Base-by-base conservation (phyloP, 768 basidiomycete genomes). In the Amanita pallidorosea region DNA sequence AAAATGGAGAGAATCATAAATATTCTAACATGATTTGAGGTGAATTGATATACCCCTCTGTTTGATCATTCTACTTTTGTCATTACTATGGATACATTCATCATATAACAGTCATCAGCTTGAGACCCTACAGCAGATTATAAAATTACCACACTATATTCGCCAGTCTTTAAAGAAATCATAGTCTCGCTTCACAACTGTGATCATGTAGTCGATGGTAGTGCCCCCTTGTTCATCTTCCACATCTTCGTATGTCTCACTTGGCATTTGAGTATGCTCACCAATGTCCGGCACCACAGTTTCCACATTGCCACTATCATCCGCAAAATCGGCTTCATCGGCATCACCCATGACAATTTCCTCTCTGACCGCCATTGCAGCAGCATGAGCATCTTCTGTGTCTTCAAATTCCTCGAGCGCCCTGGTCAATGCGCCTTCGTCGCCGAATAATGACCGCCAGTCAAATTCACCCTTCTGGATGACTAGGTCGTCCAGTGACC, bases 391-490 rank as follows among this genome's bases (percentile, higher is more conserved):
- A 61, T 97, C 94, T 62, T 93, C 93, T 11, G 70, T 78, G 60
- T 97, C 94, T 57, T 95, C 93, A 47, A 85, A 85, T 49, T 89
- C 83, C 6, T 81, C 92, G 4, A 97, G 67, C 0, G 88, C 92
- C 47, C 70, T 77, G 7, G 86, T 81, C 59, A 89, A 64, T 11
- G 78, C 85, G 29, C 63, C 64, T 44, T 78, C 77, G 51, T 86
- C 86, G 35, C 72, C 75, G 60, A 96, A 80, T 54, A 95, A 69
- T 36, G 85, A 76, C 45, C 90, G 80, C 93, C 93, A 95, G 65
- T 96, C 92, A 60, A 97, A 97, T 63, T 87, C 89, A 42, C 94
- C 94, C 60, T 81, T 83, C 62, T 93, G 90, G 51, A 97, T 96
- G 57, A 97, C 91, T 46, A 96, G 73, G 53, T 77, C 84, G 62